Conservation (phyloP, 345 rosid genomes). For the Eucalyptus paniculata region DNA sequence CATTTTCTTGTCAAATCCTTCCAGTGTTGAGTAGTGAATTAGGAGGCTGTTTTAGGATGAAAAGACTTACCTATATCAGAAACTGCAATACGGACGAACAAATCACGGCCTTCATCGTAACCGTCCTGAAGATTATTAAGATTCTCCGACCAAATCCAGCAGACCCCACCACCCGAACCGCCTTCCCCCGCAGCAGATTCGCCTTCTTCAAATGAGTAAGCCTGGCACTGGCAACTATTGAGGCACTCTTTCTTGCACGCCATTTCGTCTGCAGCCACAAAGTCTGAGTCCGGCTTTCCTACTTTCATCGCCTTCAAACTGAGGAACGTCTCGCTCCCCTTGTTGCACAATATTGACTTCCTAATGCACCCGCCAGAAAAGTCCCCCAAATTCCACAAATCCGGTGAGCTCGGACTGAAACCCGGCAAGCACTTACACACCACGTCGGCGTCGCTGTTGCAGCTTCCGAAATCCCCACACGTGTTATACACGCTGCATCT, state of each 20-base stretch:
- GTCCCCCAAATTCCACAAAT: constrained; percentile 4
- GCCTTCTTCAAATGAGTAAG: constrained; percentile 33
- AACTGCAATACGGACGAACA: constrained; percentile 27
- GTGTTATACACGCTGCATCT: constrained; percentile 7
- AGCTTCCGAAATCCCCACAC: constrained; percentile 31
- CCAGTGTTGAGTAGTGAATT: not conserved
- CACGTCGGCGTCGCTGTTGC: constrained; percentile 1
- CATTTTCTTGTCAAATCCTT: not conserved
- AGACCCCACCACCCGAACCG: not conserved
- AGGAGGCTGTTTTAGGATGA: not conserved
- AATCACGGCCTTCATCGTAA: constrained; percentile 14
- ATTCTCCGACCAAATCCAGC: constrained; percentile 53
- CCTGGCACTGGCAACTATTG: constrained; percentile 43
- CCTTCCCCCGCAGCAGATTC: not conserved
- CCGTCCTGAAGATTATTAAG: constrained; percentile 44
- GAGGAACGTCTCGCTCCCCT: constrained; percentile 23
- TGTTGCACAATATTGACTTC: constrained; percentile 11
- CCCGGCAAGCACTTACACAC: constrained; percentile 38
- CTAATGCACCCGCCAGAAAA: constrained; percentile 16
- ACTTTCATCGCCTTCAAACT: constrained; percentile 36
- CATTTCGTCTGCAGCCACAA: constrained; percentile 9
- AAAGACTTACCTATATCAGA: constrained; percentile 25
- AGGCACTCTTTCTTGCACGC: constrained; percentile 45
- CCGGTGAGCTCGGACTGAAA: constrained; percentile 3
- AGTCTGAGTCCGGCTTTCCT: constrained; percentile 32